Evolutionary conservation across 306 rosid species (phyloP).

Genomic region (Citrullus amarus): DNA sequence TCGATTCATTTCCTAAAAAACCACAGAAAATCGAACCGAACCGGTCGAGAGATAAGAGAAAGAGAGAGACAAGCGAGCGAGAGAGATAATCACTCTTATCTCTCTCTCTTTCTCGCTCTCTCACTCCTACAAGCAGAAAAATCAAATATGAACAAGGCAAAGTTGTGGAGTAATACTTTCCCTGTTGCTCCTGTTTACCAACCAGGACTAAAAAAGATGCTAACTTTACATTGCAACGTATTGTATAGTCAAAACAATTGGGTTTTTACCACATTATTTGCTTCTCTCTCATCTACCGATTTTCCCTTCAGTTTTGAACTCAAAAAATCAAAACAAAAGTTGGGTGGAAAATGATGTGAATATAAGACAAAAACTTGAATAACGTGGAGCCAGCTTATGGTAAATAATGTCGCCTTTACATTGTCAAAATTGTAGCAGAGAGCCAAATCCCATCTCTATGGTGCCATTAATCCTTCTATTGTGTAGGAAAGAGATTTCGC

Average conservation of each 20-base stretch:
- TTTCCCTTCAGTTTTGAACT: not conserved
- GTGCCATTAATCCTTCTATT: conserved; percentile 98
- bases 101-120: too few relatives aligned
- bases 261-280: not conserved
- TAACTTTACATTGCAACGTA: not conserved
- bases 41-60: too few relatives aligned
- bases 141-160: too few relatives aligned
- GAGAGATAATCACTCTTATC: too few relatives aligned
- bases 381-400: too few relatives aligned
- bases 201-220: not conserved
- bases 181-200: conserved; percentile 1
- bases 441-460: conserved; percentile 24
- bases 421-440: conserved; percentile 49
- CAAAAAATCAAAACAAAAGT: not conserved
- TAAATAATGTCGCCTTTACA: not conserved
- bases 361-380: not conserved
- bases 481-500: conserved; percentile 86
- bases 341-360: not conserved
- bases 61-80: too few relatives aligned
- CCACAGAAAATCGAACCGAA: too few relatives aligned
- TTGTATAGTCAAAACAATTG: not conserved
- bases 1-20: too few relatives aligned
- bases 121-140: too few relatives aligned
- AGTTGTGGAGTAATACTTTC: not conserved
- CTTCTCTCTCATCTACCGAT: not conserved